Evolutionary conservation across 495 filamentous ascomycete species (phyloP), one percentile per base, ranked within the genome.

Genomic region (Xylaria nigripes): DNA sequence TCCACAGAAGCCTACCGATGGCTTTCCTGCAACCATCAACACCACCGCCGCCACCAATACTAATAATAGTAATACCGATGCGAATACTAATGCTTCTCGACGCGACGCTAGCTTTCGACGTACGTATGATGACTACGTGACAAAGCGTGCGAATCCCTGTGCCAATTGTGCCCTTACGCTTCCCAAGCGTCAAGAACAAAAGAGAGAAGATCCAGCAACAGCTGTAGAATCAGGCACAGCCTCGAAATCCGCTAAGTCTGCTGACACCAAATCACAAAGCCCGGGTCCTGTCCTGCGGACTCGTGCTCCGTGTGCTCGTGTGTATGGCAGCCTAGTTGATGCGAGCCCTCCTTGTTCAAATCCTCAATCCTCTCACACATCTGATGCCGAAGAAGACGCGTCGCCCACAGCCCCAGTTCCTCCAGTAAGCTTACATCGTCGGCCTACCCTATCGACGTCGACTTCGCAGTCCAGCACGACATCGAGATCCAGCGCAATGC

Each of bases 91-190:
- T 47, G 61, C 54, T 50, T 57, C 70, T 29, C 71, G 71, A n/a
- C 73, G 71, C 48, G 74, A 76, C 49, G 74, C 73, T 29, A 74
- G 72, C 46, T 79, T 76, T 56, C 71, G 68, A 44, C 70, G 70
- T 55, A 80, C 78, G 1, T 81, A 79, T 53, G 78, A 81, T 56
- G 81, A 83, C 49, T 74, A 75, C 30, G 77, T 77, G 38, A 78
- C 70, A 23, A 73, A 71, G 51, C 70, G 73, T 44, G 76, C 76
- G 13, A 75, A 69, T 23, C 76, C 78, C 18, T 84, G 81, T 61
- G 76, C 79, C 53, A 85, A 81, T 57, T 85, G 81, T 60, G 81
- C 79, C 38, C 63, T 84, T 42, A 84, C 79, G 3, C 68, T 84
- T 19, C 81, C 81, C 3, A 77, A 75, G 57, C 71, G 72, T 50